Evolutionary conservation across 306 rosid species (phyloP).

Genomic region (Mucuna pruriens): DNA sequence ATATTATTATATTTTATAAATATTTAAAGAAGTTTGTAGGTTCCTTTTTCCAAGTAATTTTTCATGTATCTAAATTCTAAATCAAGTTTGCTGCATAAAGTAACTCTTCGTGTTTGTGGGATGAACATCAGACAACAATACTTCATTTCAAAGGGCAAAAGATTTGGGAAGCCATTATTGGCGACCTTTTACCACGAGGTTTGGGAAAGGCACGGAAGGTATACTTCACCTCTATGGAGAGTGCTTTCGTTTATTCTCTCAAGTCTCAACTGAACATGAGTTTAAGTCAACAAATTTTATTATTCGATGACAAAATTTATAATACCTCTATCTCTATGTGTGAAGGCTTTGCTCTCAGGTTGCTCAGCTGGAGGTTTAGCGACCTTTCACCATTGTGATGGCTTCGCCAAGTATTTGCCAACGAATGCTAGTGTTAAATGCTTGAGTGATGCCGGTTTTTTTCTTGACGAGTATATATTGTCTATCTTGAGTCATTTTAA

Average conservation of each 20-base stretch:
- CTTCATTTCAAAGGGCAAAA: conserved; percentile 94
- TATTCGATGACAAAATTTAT: conserved; percentile 15
- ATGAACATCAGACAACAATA: conserved; percentile 67
- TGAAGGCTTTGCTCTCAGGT: conserved; percentile 92
- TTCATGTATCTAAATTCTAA: too few relatives aligned
- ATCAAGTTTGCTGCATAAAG: not conserved
- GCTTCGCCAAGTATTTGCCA: conserved; percentile 71
- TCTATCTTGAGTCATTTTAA: conserved; percentile 1
- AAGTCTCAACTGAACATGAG: not conserved
- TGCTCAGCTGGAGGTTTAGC: conserved; percentile 99
- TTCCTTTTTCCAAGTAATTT: too few relatives aligned
- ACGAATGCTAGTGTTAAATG: conserved; percentile 73
- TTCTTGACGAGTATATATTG: conserved; percentile 71
- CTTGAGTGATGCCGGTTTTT: conserved; percentile 95
- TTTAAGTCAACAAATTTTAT: not conserved
- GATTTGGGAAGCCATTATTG: conserved; percentile 93
- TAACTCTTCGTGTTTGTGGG: conserved; percentile 40
- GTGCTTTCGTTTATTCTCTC: not conserved
- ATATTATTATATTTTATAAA: too few relatives aligned
- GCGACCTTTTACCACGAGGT: conserved; percentile 89
- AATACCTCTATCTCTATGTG: conserved; percentile 7
- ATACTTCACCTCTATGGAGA: not conserved
- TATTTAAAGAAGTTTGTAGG: too few relatives aligned
- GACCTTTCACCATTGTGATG: conserved; percentile 83
- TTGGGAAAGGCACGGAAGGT: conserved; percentile 79